These are phyloP conservation scores for Populus hybrid DNA, from an alignment of 441 rosid genomes.

Conservation along the genomic window DNA sequence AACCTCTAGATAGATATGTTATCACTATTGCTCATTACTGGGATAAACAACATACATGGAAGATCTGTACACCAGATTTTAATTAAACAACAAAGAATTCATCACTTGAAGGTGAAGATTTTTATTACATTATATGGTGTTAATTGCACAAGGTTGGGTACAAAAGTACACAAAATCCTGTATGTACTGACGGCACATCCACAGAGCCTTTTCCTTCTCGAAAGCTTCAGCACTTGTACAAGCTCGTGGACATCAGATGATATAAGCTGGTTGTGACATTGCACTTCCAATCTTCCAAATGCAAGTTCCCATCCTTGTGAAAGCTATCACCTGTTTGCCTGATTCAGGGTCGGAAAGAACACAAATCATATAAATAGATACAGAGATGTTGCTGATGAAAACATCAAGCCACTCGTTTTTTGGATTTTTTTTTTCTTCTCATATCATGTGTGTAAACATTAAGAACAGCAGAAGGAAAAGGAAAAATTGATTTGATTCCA, in stretches of 20 bases:
- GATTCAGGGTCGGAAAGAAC: neutral
- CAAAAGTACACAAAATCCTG: neutral
- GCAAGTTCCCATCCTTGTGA: neutral
- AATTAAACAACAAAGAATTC: neutral
- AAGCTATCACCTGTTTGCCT: conserved; percentile 26
- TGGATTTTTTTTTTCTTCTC: too few species aligned
- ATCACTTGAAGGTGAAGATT: neutral
- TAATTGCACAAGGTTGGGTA: neutral
- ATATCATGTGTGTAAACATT: too few species aligned
- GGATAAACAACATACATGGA: neutral
- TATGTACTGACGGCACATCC: neutral
- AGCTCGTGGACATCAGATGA: neutral
- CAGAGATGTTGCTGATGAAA: neutral
- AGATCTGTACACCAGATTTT: neutral
- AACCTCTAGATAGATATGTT: neutral
- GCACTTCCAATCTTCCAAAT: neutral
- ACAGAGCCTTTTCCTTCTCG: neutral
- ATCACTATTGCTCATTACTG: neutral
- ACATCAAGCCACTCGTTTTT: too few species aligned
- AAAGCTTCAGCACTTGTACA: neutral
- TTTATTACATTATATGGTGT: neutral
- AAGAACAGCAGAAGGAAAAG: too few species aligned
- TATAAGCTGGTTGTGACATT: neutral
- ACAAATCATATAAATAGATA: neutral
- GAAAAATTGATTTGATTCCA: too few species aligned